phyloP scores from a whole-genome alignment of 2,329 filamentous ascomycete genomes.

The Fusarium subtropicale region DNA sequence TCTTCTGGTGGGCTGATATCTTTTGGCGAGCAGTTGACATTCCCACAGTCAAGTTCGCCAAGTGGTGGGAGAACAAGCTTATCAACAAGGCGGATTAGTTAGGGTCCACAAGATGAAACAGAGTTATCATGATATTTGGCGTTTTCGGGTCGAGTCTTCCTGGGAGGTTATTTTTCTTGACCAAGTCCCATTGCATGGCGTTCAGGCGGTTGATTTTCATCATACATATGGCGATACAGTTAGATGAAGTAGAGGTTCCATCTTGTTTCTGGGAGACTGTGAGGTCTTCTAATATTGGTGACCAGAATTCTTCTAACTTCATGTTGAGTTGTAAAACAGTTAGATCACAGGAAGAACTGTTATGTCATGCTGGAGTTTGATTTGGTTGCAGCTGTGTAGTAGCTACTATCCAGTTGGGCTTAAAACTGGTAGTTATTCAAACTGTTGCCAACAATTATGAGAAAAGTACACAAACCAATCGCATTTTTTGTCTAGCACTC shows the following conservation, averaged over 20 bases:
- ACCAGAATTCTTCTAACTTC: background rate
- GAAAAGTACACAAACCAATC: background rate
- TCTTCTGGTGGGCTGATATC: conserved; percentile 67
- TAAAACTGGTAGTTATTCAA: background rate
- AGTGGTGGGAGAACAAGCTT: conserved; percentile 64
- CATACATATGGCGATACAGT: conserved; percentile 2
- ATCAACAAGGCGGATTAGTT: conserved; percentile 48
- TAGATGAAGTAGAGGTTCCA: conserved; percentile 2
- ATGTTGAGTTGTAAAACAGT: conserved; percentile 5
- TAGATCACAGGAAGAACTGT: conserved; percentile 9
- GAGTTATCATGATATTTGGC: conserved; percentile 13
- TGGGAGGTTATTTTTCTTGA: conserved; percentile 2
- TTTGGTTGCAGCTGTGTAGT: background rate
- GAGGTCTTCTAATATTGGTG: conserved; percentile 2
- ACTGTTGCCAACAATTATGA: background rate
- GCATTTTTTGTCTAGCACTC: conserved; percentile 5
- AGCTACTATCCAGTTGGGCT: background rate
- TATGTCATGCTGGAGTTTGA: background rate
- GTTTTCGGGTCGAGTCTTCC: conserved; percentile 16
- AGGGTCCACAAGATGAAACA: background rate
- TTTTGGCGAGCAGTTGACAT: conserved; percentile 68
- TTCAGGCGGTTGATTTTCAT: conserved; percentile 34
- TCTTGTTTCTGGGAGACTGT: conserved; percentile 4
- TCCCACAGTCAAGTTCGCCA: conserved; percentile 66
- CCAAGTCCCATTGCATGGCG: conserved; percentile 19